Conservation (phyloP, 805 yeast species). For the Kuraishia ogatae region DNA sequence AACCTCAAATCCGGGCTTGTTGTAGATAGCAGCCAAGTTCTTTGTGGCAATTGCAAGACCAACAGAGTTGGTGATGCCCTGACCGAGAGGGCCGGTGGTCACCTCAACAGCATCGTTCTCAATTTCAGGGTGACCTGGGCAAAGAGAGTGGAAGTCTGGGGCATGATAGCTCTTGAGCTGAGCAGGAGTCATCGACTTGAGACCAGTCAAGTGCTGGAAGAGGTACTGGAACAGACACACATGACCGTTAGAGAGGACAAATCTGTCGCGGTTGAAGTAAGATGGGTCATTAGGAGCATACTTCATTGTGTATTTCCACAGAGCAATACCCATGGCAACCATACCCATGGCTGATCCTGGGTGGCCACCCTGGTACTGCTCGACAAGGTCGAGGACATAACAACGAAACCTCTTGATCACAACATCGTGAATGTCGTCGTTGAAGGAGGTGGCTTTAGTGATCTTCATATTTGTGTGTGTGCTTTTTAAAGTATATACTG, state of each 20-base stretch:
- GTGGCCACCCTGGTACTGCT: constrained; percentile 27
- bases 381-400: constrained; percentile 18
- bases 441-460: constrained; percentile 15
- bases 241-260: constrained; percentile 29
- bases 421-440: constrained; percentile 19
- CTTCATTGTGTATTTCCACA: constrained; percentile 26
- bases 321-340: constrained; percentile 28
- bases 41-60: constrained; percentile 30
- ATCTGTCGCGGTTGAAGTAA: constrained; percentile 28
- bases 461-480: constrained; percentile 12
- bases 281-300: constrained; percentile 22
- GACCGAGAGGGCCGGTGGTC: constrained; percentile 32
- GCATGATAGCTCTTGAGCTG: constrained; percentile 26
- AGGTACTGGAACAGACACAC: constrained; percentile 25
- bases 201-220: constrained; percentile 22
- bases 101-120: constrained; percentile 27
- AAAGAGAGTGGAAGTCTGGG: constrained; percentile 13
- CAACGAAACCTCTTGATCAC: constrained; percentile 18
- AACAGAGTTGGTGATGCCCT: constrained; percentile 30
- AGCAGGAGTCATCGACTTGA: constrained; percentile 23
- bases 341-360: constrained; percentile 39
- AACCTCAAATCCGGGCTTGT: constrained; percentile 23
- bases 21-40: constrained; percentile 24
- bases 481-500: background rate
- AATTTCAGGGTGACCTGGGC: constrained; percentile 34